Evolutionary conservation across 1,139 yeast species (phyloP), one percentile per base, ranked within the genome.

Genomic region (Candida pseudocylindracea): DNA sequence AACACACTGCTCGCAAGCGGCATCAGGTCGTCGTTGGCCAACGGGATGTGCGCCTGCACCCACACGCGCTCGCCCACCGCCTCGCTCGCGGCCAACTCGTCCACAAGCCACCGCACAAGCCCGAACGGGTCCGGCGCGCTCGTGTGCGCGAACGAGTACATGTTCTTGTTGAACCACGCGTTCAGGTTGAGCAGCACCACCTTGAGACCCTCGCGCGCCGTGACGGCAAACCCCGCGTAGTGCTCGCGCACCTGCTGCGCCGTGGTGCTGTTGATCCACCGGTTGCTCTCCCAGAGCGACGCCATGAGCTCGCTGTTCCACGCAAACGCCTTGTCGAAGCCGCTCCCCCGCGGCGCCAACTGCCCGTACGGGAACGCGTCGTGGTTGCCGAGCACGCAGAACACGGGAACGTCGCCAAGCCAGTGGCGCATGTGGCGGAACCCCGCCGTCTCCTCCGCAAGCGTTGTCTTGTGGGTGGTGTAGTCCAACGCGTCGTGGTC

Each of bases 341-440:
- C 52, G 32, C 49, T 49, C 35, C 43, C 50, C 28, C 46, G 37
- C 31, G 73, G 78, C 2, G 81, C 73, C 36, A 71, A 47, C 47
- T 72, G 80, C 12, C 73, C 76, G 43, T 70, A 72, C 11, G 83
- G 83, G 56, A 64, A 73, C 12, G 74, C 66, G 43, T 74, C 83
- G 46, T 74, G 83, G 48, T 73, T 73, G 12, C 85, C 83, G 41
- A 74, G 53, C 27, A 67, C 68, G 9, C 80, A 63, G 43, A 55
- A 72, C n/a, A 74, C 66, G 2, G 80, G 74, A 12, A 68, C 49
- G 34, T 63, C 54, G 10, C 60, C 54, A 39, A 74, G 58, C 45
- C 55, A 62, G 33, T 57, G 51, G 45, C 72, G 73, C 55, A 73
- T 55, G 36, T 69, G 62, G 37, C 59, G 49, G 47, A 69, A 60